A percentile compares a stretch with the other conserved stretches of the same genome.
These are phyloP conservation scores for Micractinium conductrix DNA, from an alignment of 139 green algal species.

Conservation along the genomic window DNA sequence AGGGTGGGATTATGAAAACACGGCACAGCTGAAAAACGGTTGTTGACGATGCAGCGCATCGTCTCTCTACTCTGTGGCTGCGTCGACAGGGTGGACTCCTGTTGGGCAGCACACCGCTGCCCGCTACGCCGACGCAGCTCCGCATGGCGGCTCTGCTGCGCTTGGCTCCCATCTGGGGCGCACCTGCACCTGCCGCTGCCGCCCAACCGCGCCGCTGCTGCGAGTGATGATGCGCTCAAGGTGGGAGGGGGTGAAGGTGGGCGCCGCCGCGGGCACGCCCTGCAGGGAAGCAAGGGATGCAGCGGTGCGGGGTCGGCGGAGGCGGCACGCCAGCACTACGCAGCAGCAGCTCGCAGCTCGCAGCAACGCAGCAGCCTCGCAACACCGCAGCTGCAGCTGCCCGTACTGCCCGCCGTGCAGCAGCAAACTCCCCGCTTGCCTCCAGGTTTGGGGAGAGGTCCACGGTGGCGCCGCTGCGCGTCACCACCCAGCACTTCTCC, in stretches of 20 bases:
- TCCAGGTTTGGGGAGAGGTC: conserved; percentile 72
- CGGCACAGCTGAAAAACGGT: too few relatives aligned
- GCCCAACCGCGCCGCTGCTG: conserved; percentile 47
- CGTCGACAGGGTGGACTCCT: too few relatives aligned
- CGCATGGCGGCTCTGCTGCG: background rate
- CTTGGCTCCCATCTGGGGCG: too few relatives aligned
- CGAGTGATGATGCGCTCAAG: conserved; percentile 83
- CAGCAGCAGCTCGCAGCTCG: background rate
- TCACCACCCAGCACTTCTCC: conserved; percentile 80
- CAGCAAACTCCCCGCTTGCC: background rate
- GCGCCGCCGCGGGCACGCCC: conserved; percentile 55
- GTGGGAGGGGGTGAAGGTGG: conserved; percentile 80
- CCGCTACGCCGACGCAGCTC: background rate
- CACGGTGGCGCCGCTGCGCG: conserved; percentile 52
- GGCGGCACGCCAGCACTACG: background rate
- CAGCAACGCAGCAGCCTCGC: background rate
- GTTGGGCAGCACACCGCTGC: too few relatives aligned
- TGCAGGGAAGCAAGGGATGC: background rate
- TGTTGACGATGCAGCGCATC: too few relatives aligned
- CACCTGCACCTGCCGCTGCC: conserved; percentile 38
- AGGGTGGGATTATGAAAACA: too few relatives aligned
- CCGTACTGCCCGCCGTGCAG: too few relatives aligned
- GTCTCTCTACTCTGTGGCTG: too few relatives aligned
- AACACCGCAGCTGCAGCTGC: too few relatives aligned
- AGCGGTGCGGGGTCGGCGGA: background rate